A percentile compares a stretch with the other conserved stretches of the same genome.
phyloP scores from a whole-genome alignment of 1,284 basidiomycete species.

The Apiotrichum gracile region DNA sequence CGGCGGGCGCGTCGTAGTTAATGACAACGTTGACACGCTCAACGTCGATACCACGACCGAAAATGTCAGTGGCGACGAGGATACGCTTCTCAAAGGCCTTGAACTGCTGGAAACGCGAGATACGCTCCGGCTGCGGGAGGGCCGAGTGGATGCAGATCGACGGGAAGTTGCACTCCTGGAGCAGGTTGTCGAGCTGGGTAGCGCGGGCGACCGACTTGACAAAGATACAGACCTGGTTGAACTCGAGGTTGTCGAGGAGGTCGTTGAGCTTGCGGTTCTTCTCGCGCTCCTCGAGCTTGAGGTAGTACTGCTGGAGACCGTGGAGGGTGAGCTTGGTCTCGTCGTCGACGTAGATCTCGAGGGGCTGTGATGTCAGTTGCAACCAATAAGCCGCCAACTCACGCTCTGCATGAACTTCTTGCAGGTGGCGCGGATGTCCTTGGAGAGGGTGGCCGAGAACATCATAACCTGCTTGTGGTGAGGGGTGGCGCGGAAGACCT shows the following conservation, averaged over 20 bases:
- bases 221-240: constrained; percentile 99
- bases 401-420: constrained; percentile 99
- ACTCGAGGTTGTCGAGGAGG: constrained; percentile 90
- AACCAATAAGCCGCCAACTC: constrained; percentile 32
- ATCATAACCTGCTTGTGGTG: constrained; percentile 99
- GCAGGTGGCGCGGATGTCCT: constrained; percentile 95
- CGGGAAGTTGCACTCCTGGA: constrained; percentile 98
- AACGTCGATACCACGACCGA: constrained; percentile 94
- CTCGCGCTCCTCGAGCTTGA: constrained; percentile 86
- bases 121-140: constrained; percentile 90
- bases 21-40: constrained; percentile 96
- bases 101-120: constrained; percentile 96
- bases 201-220: constrained; percentile 97
- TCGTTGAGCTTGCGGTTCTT: constrained; percentile 99
- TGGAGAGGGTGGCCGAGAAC: constrained; percentile 97
- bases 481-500: constrained; percentile 99
- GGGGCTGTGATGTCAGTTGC: constrained; percentile 58
- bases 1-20: constrained; percentile 92
- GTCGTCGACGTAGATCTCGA: constrained; percentile 99
- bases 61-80: constrained; percentile 94
- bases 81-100: constrained; percentile 99
- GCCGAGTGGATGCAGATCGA: constrained; percentile 97
- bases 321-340: constrained; percentile 98
- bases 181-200: constrained; percentile 90
- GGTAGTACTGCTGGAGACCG: constrained; percentile 97